A percentile compares a stretch with the other conserved stretches of the same genome.
phyloP scores from a whole-genome alignment of 805 yeast species.

The Peterozyma xylosa region DNA sequence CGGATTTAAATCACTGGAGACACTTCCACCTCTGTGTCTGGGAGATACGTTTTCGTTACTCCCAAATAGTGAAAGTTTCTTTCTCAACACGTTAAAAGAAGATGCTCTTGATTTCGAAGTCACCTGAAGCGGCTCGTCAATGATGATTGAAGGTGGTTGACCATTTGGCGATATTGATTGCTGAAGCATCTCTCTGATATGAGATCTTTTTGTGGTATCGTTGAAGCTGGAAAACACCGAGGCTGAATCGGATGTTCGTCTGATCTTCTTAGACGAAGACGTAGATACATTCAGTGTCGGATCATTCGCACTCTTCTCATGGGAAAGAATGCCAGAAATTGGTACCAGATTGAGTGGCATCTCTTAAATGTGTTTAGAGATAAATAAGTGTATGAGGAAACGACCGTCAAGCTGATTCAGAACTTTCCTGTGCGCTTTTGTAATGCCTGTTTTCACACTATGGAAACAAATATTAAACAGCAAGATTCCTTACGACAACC shows the following conservation, averaged over 20 bases:
- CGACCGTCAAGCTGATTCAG: no score
- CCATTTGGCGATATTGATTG: slow-evolving; percentile 2
- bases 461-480: no score
- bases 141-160: slow-evolving; percentile 3
- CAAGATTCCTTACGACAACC: no score
- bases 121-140: neutral
- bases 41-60: neutral
- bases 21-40: slow-evolving; percentile 1
- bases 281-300: no score
- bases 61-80: neutral
- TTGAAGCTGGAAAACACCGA: neutral
- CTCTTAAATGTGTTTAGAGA: no score
- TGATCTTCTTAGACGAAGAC: neutral
- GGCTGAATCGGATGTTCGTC: neutral
- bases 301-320: no score
- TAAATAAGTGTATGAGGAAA: no score
- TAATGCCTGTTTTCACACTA: no score
- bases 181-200: slow-evolving; percentile 7
- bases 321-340: no score
- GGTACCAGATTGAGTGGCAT: no score
- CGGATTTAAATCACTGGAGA: slow-evolving; percentile 4
- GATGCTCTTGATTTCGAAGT: slow-evolving; percentile 4
- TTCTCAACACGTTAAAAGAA: slow-evolving; percentile 4
- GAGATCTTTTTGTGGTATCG: neutral
- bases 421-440: no score